phyloP scores from a whole-genome alignment of 495 filamentous ascomycete species.

The Letharia lupina region DNA sequence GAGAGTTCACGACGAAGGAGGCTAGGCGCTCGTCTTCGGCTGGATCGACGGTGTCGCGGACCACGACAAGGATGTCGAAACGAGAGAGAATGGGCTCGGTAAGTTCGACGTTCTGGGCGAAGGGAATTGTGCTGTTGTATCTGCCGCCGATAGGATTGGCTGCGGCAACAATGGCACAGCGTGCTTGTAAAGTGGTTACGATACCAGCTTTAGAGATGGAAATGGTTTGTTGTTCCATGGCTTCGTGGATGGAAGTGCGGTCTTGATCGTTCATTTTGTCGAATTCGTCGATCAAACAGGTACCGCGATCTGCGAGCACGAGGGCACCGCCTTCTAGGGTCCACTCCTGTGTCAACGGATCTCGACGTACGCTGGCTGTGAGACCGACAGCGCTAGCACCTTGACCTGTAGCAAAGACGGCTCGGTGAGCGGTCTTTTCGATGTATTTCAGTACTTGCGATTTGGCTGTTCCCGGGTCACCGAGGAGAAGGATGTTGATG shows the following conservation, averaged over 20 bases:
- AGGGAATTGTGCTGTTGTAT: conserved; percentile 94
- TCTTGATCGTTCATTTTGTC: conserved; percentile 99
- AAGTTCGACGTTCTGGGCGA: conserved; percentile 90
- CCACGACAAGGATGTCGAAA: conserved; percentile 97
- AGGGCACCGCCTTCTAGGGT: conserved; percentile 95
- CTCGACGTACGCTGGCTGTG: conserved; percentile 90
- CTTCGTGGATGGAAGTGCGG: conserved; percentile 96
- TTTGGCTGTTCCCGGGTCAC: conserved; percentile 97
- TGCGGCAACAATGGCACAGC: conserved; percentile 93
- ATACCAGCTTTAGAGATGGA: conserved; percentile 99
- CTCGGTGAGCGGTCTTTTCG: conserved; percentile 93
- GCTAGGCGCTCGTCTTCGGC: conserved; percentile 91
- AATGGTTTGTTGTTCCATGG: conserved; percentile 99
- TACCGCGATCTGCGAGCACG: conserved; percentile 90
- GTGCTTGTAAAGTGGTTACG: conserved; percentile 94
- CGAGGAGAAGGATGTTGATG: conserved; percentile 95
- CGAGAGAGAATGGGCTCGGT: conserved; percentile 97
- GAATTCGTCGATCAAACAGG: conserved; percentile 97
- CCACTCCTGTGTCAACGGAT: conserved; percentile 95
- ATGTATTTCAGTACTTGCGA: conserved; percentile 97
- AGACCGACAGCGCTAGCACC: conserved; percentile 97
- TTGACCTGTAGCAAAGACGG: conserved; percentile 97
- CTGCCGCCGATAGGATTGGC: conserved; percentile 94
- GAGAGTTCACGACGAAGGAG: conserved; percentile 87
- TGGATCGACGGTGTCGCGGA: conserved; percentile 95